Conservation (phyloP, 2,329 filamentous ascomycete genomes). For the Pseudogymnoascus sp. region DNA sequence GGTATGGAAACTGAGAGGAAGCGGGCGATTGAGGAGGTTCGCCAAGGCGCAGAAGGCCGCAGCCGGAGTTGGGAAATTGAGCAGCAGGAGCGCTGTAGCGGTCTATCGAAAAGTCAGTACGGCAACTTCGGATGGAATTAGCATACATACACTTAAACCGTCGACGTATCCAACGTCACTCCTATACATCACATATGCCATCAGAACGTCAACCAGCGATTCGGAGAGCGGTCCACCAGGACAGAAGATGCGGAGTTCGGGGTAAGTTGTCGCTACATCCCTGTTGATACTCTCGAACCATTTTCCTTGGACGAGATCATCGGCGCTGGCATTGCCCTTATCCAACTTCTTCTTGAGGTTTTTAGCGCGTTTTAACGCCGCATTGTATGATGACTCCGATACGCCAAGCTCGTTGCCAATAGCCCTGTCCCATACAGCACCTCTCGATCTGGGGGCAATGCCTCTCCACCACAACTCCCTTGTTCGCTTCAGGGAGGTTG, state of each 20-base stretch:
- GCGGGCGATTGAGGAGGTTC: conserved; percentile 67
- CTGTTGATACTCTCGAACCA: conserved; percentile 57
- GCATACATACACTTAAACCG: conserved; percentile 56
- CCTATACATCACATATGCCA: conserved; percentile 74
- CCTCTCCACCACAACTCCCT: conserved; percentile 79
- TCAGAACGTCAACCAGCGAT: conserved; percentile 61
- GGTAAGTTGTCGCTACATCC: conserved; percentile 61
- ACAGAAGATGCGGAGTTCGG: conserved; percentile 62
- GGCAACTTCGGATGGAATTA: conserved; percentile 17
- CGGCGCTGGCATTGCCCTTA: conserved; percentile 28
- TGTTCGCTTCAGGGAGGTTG: conserved; percentile 60
- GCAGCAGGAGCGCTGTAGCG: conserved; percentile 63
- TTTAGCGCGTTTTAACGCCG: conserved; percentile 60
- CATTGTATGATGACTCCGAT: conserved; percentile 57
- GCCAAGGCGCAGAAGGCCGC: conserved; percentile 63
- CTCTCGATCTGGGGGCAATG: conserved; percentile 59
- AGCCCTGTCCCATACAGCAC: conserved; percentile 26
- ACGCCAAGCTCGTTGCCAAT: conserved; percentile 30
- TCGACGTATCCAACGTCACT: conserved; percentile 71
- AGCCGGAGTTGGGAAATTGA: conserved; percentile 58
- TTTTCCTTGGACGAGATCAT: conserved; percentile 47
- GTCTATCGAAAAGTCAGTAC: conserved; percentile 38
- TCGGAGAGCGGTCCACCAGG: conserved; percentile 50
- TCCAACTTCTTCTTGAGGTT: conserved; percentile 43
- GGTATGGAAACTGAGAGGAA: conserved; percentile 68